phyloP scores from a whole-genome alignment of 345 rosid genomes.

The Linum trigynum region DNA sequence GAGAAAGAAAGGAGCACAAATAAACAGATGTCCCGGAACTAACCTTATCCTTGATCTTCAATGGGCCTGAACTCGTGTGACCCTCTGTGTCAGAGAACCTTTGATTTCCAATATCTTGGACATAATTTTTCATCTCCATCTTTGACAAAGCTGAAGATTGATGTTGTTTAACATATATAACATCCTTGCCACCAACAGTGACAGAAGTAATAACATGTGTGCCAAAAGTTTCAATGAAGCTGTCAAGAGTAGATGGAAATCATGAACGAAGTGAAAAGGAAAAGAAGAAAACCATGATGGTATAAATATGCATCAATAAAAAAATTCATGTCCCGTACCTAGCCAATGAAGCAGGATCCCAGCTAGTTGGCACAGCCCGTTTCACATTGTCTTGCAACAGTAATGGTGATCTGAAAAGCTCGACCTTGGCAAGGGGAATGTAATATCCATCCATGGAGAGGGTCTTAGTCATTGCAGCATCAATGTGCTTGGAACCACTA shows the following conservation, averaged over 20 bases:
- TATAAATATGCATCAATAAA: constrained; percentile 8
- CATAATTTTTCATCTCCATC: constrained; percentile 49
- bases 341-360: constrained; percentile 63
- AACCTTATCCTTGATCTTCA: constrained; percentile 59
- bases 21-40: constrained; percentile 25
- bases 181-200: constrained; percentile 72
- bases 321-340: constrained; percentile 26
- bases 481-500: constrained; percentile 46
- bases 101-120: constrained; percentile 57
- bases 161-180: constrained; percentile 62
- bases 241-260: constrained; percentile 24
- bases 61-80: constrained; percentile 40
- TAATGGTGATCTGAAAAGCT: constrained; percentile 31
- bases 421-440: constrained; percentile 52
- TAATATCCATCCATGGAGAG: constrained; percentile 54
- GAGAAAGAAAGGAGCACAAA: not conserved
- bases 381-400: constrained; percentile 44
- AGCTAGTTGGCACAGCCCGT: constrained; percentile 39
- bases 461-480: constrained; percentile 50
- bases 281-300: not conserved
- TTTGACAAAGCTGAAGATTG: constrained; percentile 52
- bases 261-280: constrained; percentile 4
- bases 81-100: constrained; percentile 40
- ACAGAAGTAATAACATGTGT: constrained; percentile 61
- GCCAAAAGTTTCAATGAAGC: constrained; percentile 66